Percentiles rank a stretch among this genome's conserved stretches.
phyloP scores from a whole-genome alignment of 371 early-diverging fungal genomes.

The Haplosporangium sp. region DNA sequence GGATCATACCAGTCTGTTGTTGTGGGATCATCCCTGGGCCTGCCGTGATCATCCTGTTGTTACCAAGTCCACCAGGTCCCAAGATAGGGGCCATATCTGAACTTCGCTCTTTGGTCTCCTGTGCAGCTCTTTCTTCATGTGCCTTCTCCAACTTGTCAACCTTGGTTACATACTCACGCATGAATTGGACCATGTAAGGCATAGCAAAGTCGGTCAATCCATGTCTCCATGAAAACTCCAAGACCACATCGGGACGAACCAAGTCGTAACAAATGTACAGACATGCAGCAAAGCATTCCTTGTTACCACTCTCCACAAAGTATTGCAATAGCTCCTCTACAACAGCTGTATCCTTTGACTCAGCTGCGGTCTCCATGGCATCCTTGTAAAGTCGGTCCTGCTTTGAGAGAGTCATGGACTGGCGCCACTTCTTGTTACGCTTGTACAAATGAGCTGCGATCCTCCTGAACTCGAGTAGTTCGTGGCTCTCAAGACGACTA shows the following conservation, averaged over 20 bases:
- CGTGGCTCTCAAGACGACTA: conserved; percentile 92
- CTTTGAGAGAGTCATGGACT: conserved; percentile 94
- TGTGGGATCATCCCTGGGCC: conserved; percentile 49
- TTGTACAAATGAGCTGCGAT: conserved; percentile 96
- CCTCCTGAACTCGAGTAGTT: conserved; percentile 95
- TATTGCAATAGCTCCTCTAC: conserved; percentile 94
- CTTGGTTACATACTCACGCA: conserved; percentile 85
- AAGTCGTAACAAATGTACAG: conserved; percentile 94
- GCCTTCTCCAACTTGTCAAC: conserved; percentile 58
- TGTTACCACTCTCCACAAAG: conserved; percentile 91
- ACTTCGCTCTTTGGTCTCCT: conserved; percentile 44
- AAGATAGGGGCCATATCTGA: conserved; percentile 37
- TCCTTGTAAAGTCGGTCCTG: conserved; percentile 96
- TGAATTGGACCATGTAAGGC: conserved; percentile 95
- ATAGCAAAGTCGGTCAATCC: conserved; percentile 90
- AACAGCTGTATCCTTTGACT: conserved; percentile 84
- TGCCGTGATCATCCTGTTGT: conserved; percentile 56
- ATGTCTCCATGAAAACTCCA: conserved; percentile 95
- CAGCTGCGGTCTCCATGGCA: conserved; percentile 96
- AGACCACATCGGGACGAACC: conserved; percentile 91
- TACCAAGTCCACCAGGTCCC: conserved; percentile 55
- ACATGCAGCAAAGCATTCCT: conserved; percentile 94
- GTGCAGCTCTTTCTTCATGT: conserved; percentile 37
- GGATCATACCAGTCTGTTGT: conserved; percentile 37
- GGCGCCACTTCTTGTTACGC: conserved; percentile 94